phyloP scores from a whole-genome alignment of 2,329 filamentous ascomycete species.

The Diaporthe amygdali region DNA sequence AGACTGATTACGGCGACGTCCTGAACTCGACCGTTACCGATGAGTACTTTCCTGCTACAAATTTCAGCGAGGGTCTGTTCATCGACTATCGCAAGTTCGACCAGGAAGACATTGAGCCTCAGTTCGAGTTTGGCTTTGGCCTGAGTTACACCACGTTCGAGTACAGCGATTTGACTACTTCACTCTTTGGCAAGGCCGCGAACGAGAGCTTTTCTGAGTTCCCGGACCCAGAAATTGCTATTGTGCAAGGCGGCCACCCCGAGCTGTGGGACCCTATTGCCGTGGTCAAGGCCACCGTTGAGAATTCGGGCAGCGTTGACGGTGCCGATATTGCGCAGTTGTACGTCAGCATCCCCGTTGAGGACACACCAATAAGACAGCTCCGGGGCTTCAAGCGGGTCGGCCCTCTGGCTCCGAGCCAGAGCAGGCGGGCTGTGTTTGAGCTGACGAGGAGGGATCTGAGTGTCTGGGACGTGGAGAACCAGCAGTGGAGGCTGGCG shows the following conservation, averaged over 20 bases:
- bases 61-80: constrained; percentile 57
- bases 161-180: constrained; percentile 46
- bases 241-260: constrained; percentile 48
- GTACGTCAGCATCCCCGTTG: constrained; percentile 52
- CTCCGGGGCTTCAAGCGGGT: constrained; percentile 69
- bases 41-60: constrained; percentile 56
- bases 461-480: constrained; percentile 67
- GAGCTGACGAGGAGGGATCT: constrained; percentile 66
- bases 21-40: constrained; percentile 47
- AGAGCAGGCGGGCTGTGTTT: constrained; percentile 52
- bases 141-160: constrained; percentile 61
- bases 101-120: constrained; percentile 49
- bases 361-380: constrained; percentile 56
- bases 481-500: constrained; percentile 65
- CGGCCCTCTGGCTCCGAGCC: constrained; percentile 48
- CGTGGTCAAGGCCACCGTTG: constrained; percentile 42
- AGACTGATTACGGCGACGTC: constrained; percentile 58
- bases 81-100: constrained; percentile 63
- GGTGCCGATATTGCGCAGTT: constrained; percentile 54
- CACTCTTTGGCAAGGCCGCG: constrained; percentile 47
- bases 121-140: constrained; percentile 63
- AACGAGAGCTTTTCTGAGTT: constrained; percentile 44
- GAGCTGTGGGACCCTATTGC: constrained; percentile 55
- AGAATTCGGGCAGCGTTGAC: constrained; percentile 46
- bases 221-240: constrained; percentile 45